These are phyloP conservation scores for Cytospora schulzeri DNA, from an alignment of 2,329 filamentous ascomycete species.

Conservation along the genomic window DNA sequence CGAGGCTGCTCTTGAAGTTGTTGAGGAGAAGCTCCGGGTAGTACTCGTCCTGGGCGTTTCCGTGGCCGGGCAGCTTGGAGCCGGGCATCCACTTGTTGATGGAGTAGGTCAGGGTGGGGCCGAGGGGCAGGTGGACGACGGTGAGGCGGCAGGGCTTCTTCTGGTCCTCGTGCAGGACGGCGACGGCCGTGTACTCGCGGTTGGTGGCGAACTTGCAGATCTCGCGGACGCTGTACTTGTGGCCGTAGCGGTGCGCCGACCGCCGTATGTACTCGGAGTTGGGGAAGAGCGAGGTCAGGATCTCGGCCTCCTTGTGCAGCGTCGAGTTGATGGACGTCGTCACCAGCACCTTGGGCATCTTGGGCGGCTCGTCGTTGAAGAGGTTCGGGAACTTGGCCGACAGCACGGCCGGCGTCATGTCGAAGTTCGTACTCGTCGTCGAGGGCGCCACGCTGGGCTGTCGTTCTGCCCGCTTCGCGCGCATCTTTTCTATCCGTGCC, in stretches of 20 bases:
- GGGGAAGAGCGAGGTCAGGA: slow-evolving; percentile 81
- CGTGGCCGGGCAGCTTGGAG: slow-evolving; percentile 85
- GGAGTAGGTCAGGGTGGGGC: slow-evolving; percentile 90
- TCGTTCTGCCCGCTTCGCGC: slow-evolving; percentile 47
- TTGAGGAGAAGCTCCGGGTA: slow-evolving; percentile 90
- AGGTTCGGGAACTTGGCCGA: slow-evolving; percentile 64
- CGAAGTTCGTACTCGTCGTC: slow-evolving; percentile 64
- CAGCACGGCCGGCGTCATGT: slow-evolving; percentile 62
- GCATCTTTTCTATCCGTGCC: slow-evolving; percentile 44
- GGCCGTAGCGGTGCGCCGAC: slow-evolving; percentile 77
- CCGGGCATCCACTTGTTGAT: slow-evolving; percentile 91
- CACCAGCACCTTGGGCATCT: slow-evolving; percentile 81
- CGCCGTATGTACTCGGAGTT: slow-evolving; percentile 86
- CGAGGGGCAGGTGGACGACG: slow-evolving; percentile 54
- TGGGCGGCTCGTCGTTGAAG: slow-evolving; percentile 61
- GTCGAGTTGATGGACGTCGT: slow-evolving; percentile 90
- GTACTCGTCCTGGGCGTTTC: slow-evolving; percentile 76
- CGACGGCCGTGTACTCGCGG: slow-evolving; percentile 78
- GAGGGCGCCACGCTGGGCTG: slow-evolving; percentile 57
- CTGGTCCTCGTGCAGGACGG: slow-evolving; percentile 85
- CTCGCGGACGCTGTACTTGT: slow-evolving; percentile 91
- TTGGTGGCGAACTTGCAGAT: slow-evolving; percentile 85
- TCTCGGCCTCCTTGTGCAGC: slow-evolving; percentile 78
- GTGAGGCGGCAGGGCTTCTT: slow-evolving; percentile 73
- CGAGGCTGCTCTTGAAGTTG: slow-evolving; percentile 91